Conservation (phyloP, 1,284 basidiomycete genomes). For the Cutaneotrichosporon cyanovorans region DNA sequence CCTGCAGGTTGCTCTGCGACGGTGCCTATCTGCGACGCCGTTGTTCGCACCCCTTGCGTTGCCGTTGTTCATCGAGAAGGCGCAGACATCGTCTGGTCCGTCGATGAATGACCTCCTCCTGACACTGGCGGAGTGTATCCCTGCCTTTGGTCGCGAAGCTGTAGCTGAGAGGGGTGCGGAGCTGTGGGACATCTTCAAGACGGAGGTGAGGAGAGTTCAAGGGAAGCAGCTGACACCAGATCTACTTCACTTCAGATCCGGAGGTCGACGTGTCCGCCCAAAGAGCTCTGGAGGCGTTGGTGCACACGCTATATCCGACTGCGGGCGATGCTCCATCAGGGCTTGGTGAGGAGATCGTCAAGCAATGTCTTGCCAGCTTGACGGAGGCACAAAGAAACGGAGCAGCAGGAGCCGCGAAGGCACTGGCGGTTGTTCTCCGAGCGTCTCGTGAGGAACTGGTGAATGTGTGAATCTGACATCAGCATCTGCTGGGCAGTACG, state of each 20-base stretch:
- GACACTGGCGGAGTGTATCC: conserved; percentile 65
- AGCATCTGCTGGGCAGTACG: conserved; percentile 66
- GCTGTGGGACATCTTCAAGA: conserved; percentile 77
- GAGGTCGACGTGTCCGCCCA: conserved; percentile 66
- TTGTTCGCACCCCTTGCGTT: conserved; percentile 77
- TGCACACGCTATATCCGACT: conserved; percentile 60
- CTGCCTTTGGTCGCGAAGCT: conserved; percentile 65
- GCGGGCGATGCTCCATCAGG: conserved; percentile 46
- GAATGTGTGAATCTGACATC: neutral
- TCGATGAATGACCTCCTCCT: conserved; percentile 81
- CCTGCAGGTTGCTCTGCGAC: conserved; percentile 60
- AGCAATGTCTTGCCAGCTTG: conserved; percentile 69
- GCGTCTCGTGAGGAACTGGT: conserved; percentile 58
- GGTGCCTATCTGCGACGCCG: conserved; percentile 69
- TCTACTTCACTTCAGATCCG: conserved; percentile 78
- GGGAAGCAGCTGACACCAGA: conserved; percentile 49
- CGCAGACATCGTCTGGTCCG: conserved; percentile 69
- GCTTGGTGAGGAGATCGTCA: conserved; percentile 64
- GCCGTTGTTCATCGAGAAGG: conserved; percentile 86
- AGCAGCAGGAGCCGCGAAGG: conserved; percentile 72
- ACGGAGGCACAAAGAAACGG: conserved; percentile 85
- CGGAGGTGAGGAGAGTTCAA: conserved; percentile 57
- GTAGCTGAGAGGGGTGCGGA: conserved; percentile 61
- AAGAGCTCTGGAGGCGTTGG: conserved; percentile 59
- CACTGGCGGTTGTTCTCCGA: conserved; percentile 65